phyloP scores from a whole-genome alignment of 495 filamentous ascomycete genomes.

The Penicillium simplicissimum region DNA sequence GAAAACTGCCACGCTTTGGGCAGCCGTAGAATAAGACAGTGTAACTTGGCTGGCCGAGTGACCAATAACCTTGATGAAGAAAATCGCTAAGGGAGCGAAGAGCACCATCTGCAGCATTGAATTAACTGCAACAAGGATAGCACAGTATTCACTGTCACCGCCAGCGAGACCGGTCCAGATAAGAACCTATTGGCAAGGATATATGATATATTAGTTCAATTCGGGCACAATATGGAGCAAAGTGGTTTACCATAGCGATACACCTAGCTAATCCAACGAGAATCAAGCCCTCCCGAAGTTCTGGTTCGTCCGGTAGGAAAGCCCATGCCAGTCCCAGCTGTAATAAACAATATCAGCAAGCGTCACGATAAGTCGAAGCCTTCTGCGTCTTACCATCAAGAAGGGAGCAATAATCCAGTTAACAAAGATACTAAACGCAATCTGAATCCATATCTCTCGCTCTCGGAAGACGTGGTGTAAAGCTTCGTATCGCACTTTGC shows the following conservation, averaged over 20 bases:
- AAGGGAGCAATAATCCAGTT: slow-evolving; percentile 93
- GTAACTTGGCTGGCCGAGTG: slow-evolving; percentile 30
- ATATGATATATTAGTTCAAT: slow-evolving; percentile 12
- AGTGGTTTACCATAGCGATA: slow-evolving; percentile 70
- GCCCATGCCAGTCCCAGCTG: slow-evolving; percentile 73
- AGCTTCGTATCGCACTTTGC: slow-evolving; percentile 82
- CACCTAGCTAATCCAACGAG: slow-evolving; percentile 76
- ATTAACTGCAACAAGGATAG: slow-evolving; percentile 86
- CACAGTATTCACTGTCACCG: slow-evolving; percentile 82
- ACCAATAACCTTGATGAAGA: slow-evolving; percentile 75
- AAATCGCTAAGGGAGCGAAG: slow-evolving; percentile 75
- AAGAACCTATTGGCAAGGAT: slow-evolving; percentile 56
- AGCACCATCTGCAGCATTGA: slow-evolving; percentile 84
- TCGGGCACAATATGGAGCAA: slow-evolving; percentile 3
- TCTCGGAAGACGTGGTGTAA: slow-evolving; percentile 67
- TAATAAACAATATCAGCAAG: slow-evolving; percentile 6
- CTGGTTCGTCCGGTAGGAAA: slow-evolving; percentile 71
- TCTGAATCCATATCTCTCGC: slow-evolving; percentile 72
- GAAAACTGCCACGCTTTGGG: slow-evolving; percentile 79
- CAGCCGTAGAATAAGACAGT: slow-evolving; percentile 68
- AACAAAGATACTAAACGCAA: slow-evolving; percentile 72
- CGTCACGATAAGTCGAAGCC: not conserved
- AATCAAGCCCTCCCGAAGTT: slow-evolving; percentile 69
- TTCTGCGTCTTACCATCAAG: slow-evolving; percentile 64
- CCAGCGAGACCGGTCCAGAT: slow-evolving; percentile 79